A percentile compares a stretch with the other conserved stretches of the same genome.
phyloP scores from a whole-genome alignment of 169 alveolate genomes.

The Eimeria tenella region DNA sequence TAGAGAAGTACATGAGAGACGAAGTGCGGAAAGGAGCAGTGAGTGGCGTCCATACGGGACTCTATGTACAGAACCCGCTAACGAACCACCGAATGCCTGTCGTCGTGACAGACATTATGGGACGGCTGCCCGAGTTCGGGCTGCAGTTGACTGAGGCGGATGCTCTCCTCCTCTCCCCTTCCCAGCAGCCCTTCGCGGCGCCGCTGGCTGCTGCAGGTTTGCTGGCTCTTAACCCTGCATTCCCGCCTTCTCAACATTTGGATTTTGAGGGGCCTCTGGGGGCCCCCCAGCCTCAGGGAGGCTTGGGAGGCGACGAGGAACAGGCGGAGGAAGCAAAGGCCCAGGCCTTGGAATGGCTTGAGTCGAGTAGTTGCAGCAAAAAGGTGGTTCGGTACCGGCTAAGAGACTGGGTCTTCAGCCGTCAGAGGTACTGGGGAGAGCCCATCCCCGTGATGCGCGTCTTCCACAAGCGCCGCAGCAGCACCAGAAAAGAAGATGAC shows the following conservation, averaged over 20 bases:
- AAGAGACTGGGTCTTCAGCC: slow-evolving; percentile 94
- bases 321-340: not conserved
- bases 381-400: slow-evolving; percentile 79
- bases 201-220: slow-evolving; percentile 51
- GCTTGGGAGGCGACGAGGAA: not conserved
- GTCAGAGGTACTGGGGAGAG: slow-evolving; percentile 96
- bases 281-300: not conserved
- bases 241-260: no score
- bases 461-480: slow-evolving; percentile 47
- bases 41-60: not conserved
- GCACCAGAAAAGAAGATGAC: slow-evolving; percentile 73
- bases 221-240: not conserved
- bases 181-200: slow-evolving; percentile 38
- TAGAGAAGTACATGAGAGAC: not conserved
- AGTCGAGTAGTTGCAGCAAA: not conserved
- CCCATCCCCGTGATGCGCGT: slow-evolving; percentile 91
- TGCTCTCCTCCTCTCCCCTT: not conserved
- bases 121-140: not conserved
- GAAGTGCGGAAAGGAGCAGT: not conserved
- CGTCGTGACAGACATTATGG: not conserved
- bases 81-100: not conserved
- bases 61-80: slow-evolving; percentile 18
- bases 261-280: not conserved
- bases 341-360: not conserved
- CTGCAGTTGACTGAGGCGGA: not conserved